These are phyloP conservation scores for Pseudocohnilembus persalinus DNA, from an alignment of 169 alveolate genomes.

Conservation along the genomic window DNA sequence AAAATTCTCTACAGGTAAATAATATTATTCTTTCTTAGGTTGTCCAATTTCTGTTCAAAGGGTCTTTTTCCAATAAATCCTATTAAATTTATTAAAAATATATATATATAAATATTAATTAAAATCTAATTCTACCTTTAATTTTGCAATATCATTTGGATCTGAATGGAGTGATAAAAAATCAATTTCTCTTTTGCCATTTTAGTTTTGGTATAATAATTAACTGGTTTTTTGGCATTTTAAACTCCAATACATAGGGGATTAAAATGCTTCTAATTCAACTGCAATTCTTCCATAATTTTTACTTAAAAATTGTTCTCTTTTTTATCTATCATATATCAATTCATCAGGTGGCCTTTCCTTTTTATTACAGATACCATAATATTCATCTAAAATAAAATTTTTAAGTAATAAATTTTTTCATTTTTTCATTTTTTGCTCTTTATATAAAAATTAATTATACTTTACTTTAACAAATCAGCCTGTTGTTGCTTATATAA, in stretches of 20 bases:
- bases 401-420: not conserved
- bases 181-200: not conserved
- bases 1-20: slow-evolving; percentile 38
- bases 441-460: slow-evolving; percentile 60
- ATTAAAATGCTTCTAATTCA: slow-evolving; percentile 55
- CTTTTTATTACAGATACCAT: not conserved
- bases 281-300: slow-evolving; percentile 49
- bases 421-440: too few relatives aligned
- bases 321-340: slow-evolving; percentile 6
- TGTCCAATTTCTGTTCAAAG: slow-evolving; percentile 37
- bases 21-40: slow-evolving; percentile 28
- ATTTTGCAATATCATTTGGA: not conserved
- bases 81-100: slow-evolving; percentile 46
- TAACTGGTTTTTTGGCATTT: slow-evolving; percentile 56
- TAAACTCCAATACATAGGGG: slow-evolving; percentile 62
- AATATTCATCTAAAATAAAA: not conserved
- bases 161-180: not conserved
- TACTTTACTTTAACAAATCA: slow-evolving; percentile 55
- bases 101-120: not conserved
- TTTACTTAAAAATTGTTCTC: slow-evolving; percentile 13
- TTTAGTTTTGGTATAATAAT: not conserved
- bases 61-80: slow-evolving; percentile 52
- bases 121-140: slow-evolving; percentile 9
- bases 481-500: slow-evolving; percentile 57
- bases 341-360: not conserved